Percentiles rank a stretch among this genome's conserved stretches.
phyloP scores from a whole-genome alignment of 495 filamentous ascomycete species.

The Glutinoglossum americanum region DNA sequence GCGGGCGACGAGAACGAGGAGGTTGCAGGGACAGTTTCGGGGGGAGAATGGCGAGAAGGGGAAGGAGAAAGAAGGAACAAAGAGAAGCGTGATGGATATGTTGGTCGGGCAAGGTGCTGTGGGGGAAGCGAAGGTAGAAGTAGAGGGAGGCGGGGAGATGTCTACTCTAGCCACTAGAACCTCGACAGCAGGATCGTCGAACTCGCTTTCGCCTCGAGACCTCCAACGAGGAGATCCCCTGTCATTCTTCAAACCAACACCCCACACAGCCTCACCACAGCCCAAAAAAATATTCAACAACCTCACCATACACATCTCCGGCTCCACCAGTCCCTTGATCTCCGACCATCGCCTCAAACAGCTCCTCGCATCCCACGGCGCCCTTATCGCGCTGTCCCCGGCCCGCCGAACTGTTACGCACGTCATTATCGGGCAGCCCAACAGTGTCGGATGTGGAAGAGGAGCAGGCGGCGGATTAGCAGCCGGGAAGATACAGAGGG shows the following conservation, averaged over 20 bases:
- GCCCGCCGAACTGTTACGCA: conserved; percentile 61
- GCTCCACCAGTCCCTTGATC: conserved; percentile 56
- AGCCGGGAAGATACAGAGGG: conserved; percentile 62
- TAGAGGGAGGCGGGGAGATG: conserved; percentile 8
- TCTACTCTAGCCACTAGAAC: conserved; percentile 6
- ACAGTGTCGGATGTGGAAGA: conserved; percentile 13
- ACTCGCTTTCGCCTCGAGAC: too few relatives aligned
- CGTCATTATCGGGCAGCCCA: conserved; percentile 55
- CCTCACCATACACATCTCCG: conserved; percentile 68
- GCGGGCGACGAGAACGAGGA: conserved; percentile 42
- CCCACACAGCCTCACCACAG: too few relatives aligned
- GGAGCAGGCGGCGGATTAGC: conserved; percentile 63
- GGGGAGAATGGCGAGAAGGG: conserved; percentile 16
- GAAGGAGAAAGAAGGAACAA: conserved; percentile 4
- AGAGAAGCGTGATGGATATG: not conserved
- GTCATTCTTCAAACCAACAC: not conserved
- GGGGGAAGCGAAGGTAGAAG: not conserved
- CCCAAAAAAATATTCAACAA: conserved; percentile 35
- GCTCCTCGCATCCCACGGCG: conserved; percentile 54
- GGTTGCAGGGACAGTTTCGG: conserved; percentile 46
- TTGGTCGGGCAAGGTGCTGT: not conserved
- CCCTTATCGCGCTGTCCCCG: conserved; percentile 39
- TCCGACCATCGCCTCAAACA: conserved; percentile 76
- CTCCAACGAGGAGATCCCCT: too few relatives aligned
- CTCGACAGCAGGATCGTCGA: not conserved